Conservation (phyloP, 768 basidiomycete genomes). For the Sarcodon sp. region DNA sequence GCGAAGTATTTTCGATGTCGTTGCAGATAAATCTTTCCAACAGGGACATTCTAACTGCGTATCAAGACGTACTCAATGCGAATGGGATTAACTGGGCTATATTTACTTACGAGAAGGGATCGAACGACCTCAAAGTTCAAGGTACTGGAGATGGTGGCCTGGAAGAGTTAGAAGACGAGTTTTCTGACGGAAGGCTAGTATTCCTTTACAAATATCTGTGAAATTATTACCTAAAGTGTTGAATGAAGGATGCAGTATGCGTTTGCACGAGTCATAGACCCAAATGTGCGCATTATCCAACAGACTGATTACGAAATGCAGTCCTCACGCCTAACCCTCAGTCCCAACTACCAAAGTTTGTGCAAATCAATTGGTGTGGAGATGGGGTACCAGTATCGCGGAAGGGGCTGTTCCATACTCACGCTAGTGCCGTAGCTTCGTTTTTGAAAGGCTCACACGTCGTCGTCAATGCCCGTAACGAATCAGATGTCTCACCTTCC, state of each 20-base stretch:
- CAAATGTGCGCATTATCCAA: conserved; percentile 39
- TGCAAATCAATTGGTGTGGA: conserved; percentile 96
- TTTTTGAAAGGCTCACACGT: conserved; percentile 81
- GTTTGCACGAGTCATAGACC: conserved; percentile 75
- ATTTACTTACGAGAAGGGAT: conserved; percentile 69
- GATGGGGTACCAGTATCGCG: conserved; percentile 89
- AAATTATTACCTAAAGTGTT: neutral
- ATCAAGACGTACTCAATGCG: conserved; percentile 60
- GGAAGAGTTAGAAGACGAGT: conserved; percentile 88
- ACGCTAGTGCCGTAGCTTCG: conserved; percentile 65
- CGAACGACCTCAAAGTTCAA: conserved; percentile 84
- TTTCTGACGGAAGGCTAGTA: conserved; percentile 79
- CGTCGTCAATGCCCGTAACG: conserved; percentile 76
- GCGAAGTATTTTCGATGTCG: conserved; percentile 36
- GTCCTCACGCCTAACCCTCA: conserved; percentile 15
- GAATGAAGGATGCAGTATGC: conserved; percentile 80
- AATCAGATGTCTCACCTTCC: conserved; percentile 73
- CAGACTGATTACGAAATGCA: too few relatives aligned
- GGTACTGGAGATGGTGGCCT: conserved; percentile 77
- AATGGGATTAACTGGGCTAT: conserved; percentile 65
- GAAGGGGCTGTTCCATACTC: conserved; percentile 89
- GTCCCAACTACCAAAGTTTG: conserved; percentile 81
- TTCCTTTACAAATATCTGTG: neutral
- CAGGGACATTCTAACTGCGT: conserved; percentile 58
- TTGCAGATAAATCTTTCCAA: conserved; percentile 70